Percentiles rank a stretch among this genome's conserved stretches.
phyloP scores from a whole-genome alignment of 306 rosid species.

The Fagus sylvatica region DNA sequence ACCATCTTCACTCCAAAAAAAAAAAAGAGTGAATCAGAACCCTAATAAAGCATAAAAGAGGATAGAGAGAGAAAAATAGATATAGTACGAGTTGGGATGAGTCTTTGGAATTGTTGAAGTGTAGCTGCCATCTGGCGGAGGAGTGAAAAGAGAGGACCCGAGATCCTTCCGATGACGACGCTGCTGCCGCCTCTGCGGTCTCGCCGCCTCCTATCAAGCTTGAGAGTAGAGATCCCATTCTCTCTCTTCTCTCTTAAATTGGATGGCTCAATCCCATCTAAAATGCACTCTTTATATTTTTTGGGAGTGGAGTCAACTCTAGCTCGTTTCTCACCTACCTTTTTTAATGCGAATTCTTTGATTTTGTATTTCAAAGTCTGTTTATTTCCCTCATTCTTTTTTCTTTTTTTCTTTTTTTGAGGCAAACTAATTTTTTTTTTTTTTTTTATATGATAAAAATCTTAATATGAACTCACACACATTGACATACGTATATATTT shows the following conservation, averaged over 20 bases:
- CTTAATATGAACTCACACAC: too few species aligned
- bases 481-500: too few species aligned
- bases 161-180: slow-evolving; percentile 28
- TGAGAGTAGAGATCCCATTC: slow-evolving; percentile 47
- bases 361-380: too few species aligned
- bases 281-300: too few species aligned
- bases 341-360: too few species aligned
- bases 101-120: slow-evolving; percentile 49
- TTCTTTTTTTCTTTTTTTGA: too few species aligned
- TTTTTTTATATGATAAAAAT: too few species aligned
- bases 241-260: neutral
- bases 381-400: too few species aligned
- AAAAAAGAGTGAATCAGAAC: neutral
- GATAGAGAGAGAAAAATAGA: neutral
- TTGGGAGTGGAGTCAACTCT: too few species aligned
- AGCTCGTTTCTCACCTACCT: too few species aligned
- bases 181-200: neutral
- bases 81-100: slow-evolving; percentile 52
- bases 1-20: slow-evolving; percentile 46
- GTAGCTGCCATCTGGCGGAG: slow-evolving; percentile 68
- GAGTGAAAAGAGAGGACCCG: slow-evolving; percentile 58
- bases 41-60: neutral
- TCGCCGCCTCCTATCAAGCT: neutral
- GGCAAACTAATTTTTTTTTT: too few species aligned
- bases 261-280: too few species aligned